Evolutionary conservation across 768 basidiomycete genomes (phyloP).

Genomic region (Grammothele lineata): DNA sequence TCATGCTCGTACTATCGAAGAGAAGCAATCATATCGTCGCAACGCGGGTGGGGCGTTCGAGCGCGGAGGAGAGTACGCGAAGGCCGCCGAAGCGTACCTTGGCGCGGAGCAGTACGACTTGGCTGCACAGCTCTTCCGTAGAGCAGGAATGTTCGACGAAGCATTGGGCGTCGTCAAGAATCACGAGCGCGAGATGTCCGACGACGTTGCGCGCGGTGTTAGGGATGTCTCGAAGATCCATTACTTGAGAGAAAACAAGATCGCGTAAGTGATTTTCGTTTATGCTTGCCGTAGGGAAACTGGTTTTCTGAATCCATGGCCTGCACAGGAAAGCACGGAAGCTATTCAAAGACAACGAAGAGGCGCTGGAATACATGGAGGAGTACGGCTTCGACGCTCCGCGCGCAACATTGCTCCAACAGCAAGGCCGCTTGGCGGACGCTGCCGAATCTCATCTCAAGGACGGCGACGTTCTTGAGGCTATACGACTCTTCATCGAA

Average conservation of each 20-base stretch:
- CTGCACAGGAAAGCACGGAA: slow-evolving; percentile 38
- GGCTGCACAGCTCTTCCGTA: slow-evolving; percentile 46
- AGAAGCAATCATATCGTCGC: slow-evolving; percentile 8
- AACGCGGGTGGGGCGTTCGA: slow-evolving; percentile 24
- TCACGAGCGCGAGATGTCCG: slow-evolving; percentile 29
- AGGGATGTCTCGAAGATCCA: slow-evolving; percentile 40
- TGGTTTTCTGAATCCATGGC: background rate
- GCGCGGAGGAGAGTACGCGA: slow-evolving; percentile 23
- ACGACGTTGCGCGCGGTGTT: slow-evolving; percentile 32
- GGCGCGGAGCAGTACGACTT: slow-evolving; percentile 38
- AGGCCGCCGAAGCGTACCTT: slow-evolving; percentile 43
- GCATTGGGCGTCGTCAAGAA: slow-evolving; percentile 43
- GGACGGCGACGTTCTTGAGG: too few relatives aligned
- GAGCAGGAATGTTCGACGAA: slow-evolving; percentile 47
- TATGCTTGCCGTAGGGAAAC: too few relatives aligned
- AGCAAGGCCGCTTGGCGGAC: slow-evolving; percentile 5
- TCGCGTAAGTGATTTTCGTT: slow-evolving; percentile 18
- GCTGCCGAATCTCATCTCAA: too few relatives aligned
- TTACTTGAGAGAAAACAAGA: slow-evolving; percentile 35
- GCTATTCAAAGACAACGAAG: slow-evolving; percentile 25
- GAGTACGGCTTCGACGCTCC: slow-evolving; percentile 48
- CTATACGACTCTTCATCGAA: too few relatives aligned
- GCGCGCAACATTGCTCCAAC: slow-evolving; percentile 39
- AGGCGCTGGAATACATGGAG: slow-evolving; percentile 50
- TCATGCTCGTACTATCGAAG: background rate